Percentiles rank a stretch among this genome's conserved stretches.
These are phyloP conservation scores for Avicennia marina DNA, from an alignment of 257 asterid species.

Conservation along the genomic window DNA sequence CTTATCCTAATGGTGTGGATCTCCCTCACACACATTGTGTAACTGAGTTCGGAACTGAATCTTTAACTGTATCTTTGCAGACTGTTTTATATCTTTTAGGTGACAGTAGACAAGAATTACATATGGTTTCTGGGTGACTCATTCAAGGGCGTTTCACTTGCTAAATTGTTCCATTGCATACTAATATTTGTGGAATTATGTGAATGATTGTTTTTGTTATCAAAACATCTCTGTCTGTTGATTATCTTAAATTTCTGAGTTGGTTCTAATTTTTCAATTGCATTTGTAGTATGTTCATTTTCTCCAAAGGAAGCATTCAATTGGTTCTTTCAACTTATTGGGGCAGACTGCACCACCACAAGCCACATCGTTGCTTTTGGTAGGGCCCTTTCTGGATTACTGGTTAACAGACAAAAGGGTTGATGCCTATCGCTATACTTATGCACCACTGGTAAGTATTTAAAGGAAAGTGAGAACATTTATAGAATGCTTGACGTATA, in stretches of 20 bases:
- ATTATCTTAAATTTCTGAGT: no score
- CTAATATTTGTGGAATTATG: background rate
- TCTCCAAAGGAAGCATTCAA: slow-evolving; percentile 57
- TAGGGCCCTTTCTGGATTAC: slow-evolving; percentile 52
- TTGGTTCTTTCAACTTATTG: slow-evolving; percentile 61
- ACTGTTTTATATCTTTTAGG: background rate
- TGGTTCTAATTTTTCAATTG: slow-evolving; percentile 9
- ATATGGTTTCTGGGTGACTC: background rate
- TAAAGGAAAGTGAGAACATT: background rate
- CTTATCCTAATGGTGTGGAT: background rate
- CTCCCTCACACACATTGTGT: background rate
- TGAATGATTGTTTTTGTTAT: background rate
- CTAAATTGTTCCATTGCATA: background rate
- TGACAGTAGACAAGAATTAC: background rate
- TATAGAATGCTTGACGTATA: background rate
- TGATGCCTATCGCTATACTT: slow-evolving; percentile 38
- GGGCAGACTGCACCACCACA: slow-evolving; percentile 77
- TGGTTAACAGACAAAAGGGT: slow-evolving; percentile 52
- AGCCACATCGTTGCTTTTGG: slow-evolving; percentile 50
- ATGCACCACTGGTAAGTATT: slow-evolving; percentile 39
- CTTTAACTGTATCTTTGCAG: background rate
- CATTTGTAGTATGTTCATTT: slow-evolving; percentile 51
- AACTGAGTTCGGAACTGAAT: background rate
- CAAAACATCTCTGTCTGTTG: background rate
- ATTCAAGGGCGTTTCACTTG: background rate